These are phyloP conservation scores for Raphidocelis subcapitata DNA, from an alignment of 139 green algal species.

Conservation along the genomic window DNA sequence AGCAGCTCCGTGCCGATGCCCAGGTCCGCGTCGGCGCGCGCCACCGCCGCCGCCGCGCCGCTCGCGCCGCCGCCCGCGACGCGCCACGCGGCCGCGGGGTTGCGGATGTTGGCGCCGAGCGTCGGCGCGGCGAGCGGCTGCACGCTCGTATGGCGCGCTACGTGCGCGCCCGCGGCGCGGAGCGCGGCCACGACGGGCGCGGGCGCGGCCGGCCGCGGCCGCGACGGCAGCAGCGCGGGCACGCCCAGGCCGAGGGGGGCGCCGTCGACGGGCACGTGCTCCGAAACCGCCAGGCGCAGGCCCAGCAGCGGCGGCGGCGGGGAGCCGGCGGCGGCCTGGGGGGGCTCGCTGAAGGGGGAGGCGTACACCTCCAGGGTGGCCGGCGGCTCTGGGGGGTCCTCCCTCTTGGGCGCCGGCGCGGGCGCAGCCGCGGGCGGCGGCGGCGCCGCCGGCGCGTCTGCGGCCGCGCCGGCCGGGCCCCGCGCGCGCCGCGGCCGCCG, in stretches of 20 bases:
- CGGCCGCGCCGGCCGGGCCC: background rate
- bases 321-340: background rate
- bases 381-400: background rate
- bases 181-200: background rate
- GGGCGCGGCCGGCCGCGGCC: background rate
- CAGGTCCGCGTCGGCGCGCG: conserved; percentile 13
- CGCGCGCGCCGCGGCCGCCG: no score
- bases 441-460: background rate
- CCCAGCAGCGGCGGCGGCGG: background rate
- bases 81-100: conserved; percentile 13
- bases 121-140: conserved; percentile 22
- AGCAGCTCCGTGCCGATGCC: conserved; percentile 35
- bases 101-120: conserved; percentile 22
- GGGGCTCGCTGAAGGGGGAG: background rate
- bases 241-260: conserved; percentile 5
- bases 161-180: background rate
- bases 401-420: background rate
- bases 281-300: conserved; percentile 7
- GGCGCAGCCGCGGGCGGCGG: background rate
- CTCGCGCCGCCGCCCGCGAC: conserved; percentile 13
- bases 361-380: conserved; percentile 13
- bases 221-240: background rate
- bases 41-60: conserved; percentile 40
- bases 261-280: conserved; percentile 16
- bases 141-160: background rate